Evolutionary conservation across 495 filamentous ascomycete genomes (phyloP).

Genomic region (Ascobolus immersus): DNA sequence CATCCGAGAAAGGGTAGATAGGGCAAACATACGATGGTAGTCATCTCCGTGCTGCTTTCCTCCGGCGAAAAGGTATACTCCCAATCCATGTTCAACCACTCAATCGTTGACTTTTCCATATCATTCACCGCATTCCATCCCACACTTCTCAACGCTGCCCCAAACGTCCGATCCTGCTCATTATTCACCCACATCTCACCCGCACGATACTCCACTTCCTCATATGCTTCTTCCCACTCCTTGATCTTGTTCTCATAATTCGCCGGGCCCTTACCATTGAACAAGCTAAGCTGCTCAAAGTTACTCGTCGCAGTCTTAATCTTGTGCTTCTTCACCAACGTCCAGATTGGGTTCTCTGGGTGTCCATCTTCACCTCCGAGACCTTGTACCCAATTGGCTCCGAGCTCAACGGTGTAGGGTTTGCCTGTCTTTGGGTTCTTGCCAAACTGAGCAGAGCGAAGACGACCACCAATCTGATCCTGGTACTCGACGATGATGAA

Average conservation of each 20-base stretch:
- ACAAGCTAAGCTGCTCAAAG: conserved; percentile 29
- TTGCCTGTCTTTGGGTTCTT: conserved; percentile 31
- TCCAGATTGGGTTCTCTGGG: conserved; percentile 50
- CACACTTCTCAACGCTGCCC: too few relatives aligned
- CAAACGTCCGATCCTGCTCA: too few relatives aligned
- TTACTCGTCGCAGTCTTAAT: conserved; percentile 37
- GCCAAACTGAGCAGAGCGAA: too few relatives aligned
- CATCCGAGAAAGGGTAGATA: too few relatives aligned
- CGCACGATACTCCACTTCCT: conserved; percentile 6
- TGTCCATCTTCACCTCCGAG: too few relatives aligned
- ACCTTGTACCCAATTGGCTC: conserved; percentile 54
- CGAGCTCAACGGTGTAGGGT: conserved; percentile 35
- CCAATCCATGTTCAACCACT: conserved; percentile 30
- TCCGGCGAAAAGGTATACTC: conserved; percentile 36
- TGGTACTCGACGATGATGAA: conserved; percentile 42
- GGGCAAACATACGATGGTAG: too few relatives aligned
- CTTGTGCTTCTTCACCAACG: conserved; percentile 35
- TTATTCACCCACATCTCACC: too few relatives aligned
- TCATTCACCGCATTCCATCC: too few relatives aligned
- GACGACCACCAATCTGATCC: conserved; percentile 16
- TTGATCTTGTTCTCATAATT: conserved; percentile 6
- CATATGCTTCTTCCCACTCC: conserved; percentile 6
- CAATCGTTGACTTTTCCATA: too few relatives aligned
- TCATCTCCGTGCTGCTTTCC: conserved; percentile 14
- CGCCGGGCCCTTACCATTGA: conserved; percentile 26